Evolutionary conservation across 345 rosid genomes (phyloP), one percentile per base, ranked within the genome.

Genomic region (Mercurialis annua): DNA sequence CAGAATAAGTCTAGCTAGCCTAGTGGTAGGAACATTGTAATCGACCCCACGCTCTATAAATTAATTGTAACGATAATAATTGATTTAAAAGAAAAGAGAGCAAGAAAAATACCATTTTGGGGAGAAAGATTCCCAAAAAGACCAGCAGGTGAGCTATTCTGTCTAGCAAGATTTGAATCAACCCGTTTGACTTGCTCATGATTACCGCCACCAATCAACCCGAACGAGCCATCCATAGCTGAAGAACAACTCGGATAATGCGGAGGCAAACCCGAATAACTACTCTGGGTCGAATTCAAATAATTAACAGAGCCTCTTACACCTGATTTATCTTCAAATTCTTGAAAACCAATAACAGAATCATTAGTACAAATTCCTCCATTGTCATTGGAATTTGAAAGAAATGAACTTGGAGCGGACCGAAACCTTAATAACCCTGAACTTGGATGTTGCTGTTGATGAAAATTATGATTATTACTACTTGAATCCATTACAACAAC

Each of bases 71-170:
- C 5, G 47, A 53, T 34, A 20, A 34, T 6, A 11, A 54, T 24
- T 14, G 14, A 67, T 56, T 63, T 21, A 11, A 30, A 66, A 36
- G 40, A 7, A 59, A 57, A 8, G 43, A 73, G 58, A 74, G 34
- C 38, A 40, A 73, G 53, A 78, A 73, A 68, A 71, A 47, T 76
- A 93, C 98, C 98, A 83, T 87, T 84, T 67, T 81, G 94, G 24
- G 61, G 77, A n/a, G 92, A 75, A 27, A 85, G 71, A 71, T 85
- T 78, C 0, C 87, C 71, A 67, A 89, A 84, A 73, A 81, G 81
- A 48, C 97, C 97, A 33, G 94, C 83, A 8, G 96, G 96, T 0
- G 91, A 89, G 86, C 90, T 93, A 62, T 81, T 89, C 78, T 87
- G 98, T 66, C 92, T 85, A 60, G 76, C 71, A 48, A 86, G 83